Evolutionary conservation across 306 rosid genomes (phyloP).

Genomic region (Astragalus glycyphyllos): DNA sequence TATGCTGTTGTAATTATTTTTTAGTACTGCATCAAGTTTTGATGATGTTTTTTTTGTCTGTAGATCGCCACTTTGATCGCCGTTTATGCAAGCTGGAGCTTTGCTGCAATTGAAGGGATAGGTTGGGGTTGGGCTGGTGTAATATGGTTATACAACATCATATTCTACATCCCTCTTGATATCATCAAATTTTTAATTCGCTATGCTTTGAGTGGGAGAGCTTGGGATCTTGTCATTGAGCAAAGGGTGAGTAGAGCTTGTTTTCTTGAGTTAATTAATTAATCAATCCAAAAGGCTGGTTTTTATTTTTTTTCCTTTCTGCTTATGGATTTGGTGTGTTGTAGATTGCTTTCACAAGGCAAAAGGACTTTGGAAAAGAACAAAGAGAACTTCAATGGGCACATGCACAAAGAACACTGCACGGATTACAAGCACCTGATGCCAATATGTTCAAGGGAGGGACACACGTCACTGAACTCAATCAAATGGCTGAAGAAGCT

Average conservation of each 20-base stretch:
- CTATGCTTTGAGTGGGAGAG: slow-evolving; percentile 88
- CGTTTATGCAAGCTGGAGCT: slow-evolving; percentile 90
- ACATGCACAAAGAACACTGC: slow-evolving; percentile 94
- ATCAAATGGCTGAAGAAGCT: slow-evolving; percentile 98
- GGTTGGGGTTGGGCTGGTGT: slow-evolving; percentile 99
- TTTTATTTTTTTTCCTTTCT: background rate
- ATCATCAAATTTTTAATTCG: slow-evolving; percentile 82
- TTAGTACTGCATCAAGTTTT: slow-evolving; percentile 15
- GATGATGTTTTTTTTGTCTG: slow-evolving; percentile 36
- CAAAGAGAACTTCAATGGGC: slow-evolving; percentile 99
- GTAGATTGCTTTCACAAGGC: slow-evolving; percentile 97
- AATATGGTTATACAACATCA: slow-evolving; percentile 87
- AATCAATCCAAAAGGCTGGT: slow-evolving; percentile 21
- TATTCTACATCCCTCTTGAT: slow-evolving; percentile 93
- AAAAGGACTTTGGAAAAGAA: slow-evolving; percentile 98
- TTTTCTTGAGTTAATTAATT: slow-evolving; percentile 24
- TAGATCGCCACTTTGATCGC: slow-evolving; percentile 98
- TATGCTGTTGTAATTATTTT: slow-evolving; percentile 2
- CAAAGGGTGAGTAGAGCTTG: slow-evolving; percentile 74
- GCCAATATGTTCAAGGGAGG: slow-evolving; percentile 84
- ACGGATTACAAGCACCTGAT: slow-evolving; percentile 88
- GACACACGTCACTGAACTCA: slow-evolving; percentile 83
- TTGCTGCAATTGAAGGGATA: slow-evolving; percentile 96
- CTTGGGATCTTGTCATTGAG: slow-evolving; percentile 99
- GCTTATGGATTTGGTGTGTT: slow-evolving; percentile 39